Conservation (phyloP, 2,329 filamentous ascomycete genomes). For the Ascocoryne sarcoides region DNA sequence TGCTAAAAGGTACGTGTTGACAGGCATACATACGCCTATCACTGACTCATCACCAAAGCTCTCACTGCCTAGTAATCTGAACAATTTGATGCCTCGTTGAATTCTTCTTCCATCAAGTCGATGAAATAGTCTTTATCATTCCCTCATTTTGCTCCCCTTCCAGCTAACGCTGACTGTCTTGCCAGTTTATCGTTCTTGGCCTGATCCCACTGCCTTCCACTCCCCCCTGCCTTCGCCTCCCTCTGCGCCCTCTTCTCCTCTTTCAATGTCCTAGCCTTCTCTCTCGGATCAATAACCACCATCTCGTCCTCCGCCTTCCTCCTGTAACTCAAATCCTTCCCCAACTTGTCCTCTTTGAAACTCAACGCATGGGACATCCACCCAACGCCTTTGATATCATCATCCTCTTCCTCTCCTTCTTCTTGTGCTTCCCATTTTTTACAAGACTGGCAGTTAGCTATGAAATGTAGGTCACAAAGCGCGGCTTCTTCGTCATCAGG, state of each 20-base stretch:
- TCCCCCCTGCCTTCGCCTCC: constrained; percentile 41
- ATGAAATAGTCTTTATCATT: no score
- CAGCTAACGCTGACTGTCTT: constrained; percentile 42
- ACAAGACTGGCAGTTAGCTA: constrained; percentile 90
- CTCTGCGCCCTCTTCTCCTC: constrained; percentile 53
- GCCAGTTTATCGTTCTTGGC: constrained; percentile 49
- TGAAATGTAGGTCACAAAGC: constrained; percentile 91
- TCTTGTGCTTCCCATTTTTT: constrained; percentile 60
- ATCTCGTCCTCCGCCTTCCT: constrained; percentile 85
- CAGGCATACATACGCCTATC: no score
- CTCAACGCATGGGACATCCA: constrained; percentile 84
- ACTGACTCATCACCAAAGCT: no score
- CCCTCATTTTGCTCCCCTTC: constrained; percentile 44
- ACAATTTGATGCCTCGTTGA: no score
- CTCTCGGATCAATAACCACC: constrained; percentile 85
- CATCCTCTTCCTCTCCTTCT: constrained; percentile 39
- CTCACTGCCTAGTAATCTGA: no score
- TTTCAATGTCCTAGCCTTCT: constrained; percentile 66
- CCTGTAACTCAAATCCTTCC: constrained; percentile 85
- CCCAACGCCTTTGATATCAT: constrained; percentile 52
- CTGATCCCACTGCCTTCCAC: constrained; percentile 51
- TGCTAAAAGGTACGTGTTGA: no score
- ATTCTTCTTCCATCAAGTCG: no score
- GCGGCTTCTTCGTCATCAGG: constrained; percentile 59
- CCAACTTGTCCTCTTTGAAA: constrained; percentile 82